Evolutionary conservation across 805 yeast genomes (phyloP), one percentile per base, ranked within the genome.

Genomic region (Barnettozyma sucrosica): DNA sequence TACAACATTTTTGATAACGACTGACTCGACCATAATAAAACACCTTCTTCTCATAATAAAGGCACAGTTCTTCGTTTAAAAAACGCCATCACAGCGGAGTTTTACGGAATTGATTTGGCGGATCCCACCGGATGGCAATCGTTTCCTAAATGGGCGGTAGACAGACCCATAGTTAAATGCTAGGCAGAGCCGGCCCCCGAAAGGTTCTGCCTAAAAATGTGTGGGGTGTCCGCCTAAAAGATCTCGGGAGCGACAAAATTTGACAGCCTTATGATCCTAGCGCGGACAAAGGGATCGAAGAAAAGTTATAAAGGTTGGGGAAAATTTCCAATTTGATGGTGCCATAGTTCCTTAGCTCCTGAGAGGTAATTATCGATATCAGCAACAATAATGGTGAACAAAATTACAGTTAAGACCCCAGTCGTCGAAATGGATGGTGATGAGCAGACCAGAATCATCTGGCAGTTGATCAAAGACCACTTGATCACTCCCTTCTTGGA

Each of bases 391-490:
- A 39, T 39, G 42, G 42, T 70, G n/a, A 64, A 66, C 47, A 85
- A 84, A 63, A 81, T 85, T 63, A 79, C 79, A 57, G 90, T 85
- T 41, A 76, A 78, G 59, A 77, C 74, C 47, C 92, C 92, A 41
- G 71, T 85, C 52, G 93, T 85, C 48, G 93, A 85, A 55, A 64
- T 85, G 62, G 90, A 85, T 60, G 93, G 93, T 58, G 93, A 85
- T 65, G 93, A 85, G 65, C 84, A 83, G 92, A 85, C 93, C 53
- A 73, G 92, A 65, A 84, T 85, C 61, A 85, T 85, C 65, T 85
- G 93, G 93, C 75, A 79, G 53, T 71, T 77, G 58, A 85, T 85
- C 68, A 84, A 83, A 65, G 77, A 75, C 50, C 77, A 80, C 62
- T 73, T 85, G 57, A 76, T 85, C 59, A 62, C 70, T 51, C 93